phyloP scores from a whole-genome alignment of 495 filamentous ascomycete genomes.

The Xylaria bambusicola region DNA sequence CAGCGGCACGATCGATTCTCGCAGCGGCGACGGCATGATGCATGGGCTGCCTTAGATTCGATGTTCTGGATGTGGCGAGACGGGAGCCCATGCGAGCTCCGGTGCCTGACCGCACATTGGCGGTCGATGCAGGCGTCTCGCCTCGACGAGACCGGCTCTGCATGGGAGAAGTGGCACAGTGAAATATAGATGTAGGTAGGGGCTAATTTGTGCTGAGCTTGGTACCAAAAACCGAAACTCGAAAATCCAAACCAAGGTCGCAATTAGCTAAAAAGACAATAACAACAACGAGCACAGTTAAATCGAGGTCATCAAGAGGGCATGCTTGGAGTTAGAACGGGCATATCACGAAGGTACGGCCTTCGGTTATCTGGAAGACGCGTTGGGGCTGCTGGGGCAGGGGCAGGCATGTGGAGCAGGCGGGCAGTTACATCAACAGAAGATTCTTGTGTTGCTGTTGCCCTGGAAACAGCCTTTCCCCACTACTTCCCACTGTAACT shows the following conservation, averaged over 20 bases:
- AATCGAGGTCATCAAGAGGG: not conserved
- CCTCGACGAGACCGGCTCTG: conserved; percentile 35
- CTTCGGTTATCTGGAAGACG: not conserved
- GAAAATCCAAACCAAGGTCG: too few relatives aligned
- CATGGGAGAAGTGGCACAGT: conserved; percentile 20
- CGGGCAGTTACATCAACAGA: too few relatives aligned
- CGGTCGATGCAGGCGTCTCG: conserved; percentile 28
- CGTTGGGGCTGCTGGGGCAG: not conserved
- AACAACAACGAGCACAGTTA: not conserved
- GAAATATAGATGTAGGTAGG: not conserved
- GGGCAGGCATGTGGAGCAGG: not conserved
- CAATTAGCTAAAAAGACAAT: not conserved
- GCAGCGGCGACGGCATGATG: conserved; percentile 30
- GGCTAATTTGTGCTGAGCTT: not conserved
- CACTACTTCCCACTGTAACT: not conserved
- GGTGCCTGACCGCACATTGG: conserved; percentile 25
- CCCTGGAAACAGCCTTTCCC: not conserved
- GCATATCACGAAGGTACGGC: not conserved
- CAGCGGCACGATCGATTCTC: conserved; percentile 44
- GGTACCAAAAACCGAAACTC: not conserved
- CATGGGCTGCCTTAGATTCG: conserved; percentile 28
- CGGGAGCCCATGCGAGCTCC: conserved; percentile 33
- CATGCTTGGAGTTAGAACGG: not conserved
- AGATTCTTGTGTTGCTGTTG: not conserved
- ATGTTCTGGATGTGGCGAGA: conserved; percentile 28